Evolutionary conservation across 192 early-diverging fungal species (phyloP).

Genomic region (Powellomyces hirtus): DNA sequence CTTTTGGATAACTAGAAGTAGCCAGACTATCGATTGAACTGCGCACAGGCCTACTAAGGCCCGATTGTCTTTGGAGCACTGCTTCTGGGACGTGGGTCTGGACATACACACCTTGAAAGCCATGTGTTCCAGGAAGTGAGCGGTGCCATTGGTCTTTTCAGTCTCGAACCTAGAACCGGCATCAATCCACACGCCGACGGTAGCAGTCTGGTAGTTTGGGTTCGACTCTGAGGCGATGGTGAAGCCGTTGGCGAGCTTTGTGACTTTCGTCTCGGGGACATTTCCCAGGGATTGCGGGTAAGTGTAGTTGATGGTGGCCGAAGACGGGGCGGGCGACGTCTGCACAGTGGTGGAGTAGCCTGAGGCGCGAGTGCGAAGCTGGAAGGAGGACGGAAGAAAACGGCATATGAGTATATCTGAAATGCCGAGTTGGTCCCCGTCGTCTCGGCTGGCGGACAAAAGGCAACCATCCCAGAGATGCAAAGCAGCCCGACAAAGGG

Average conservation of each 20-base stretch:
- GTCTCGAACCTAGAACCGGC: conserved; percentile 58
- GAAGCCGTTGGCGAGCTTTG: conserved; percentile 54
- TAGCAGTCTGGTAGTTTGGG: conserved; percentile 59
- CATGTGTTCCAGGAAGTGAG: conserved; percentile 99
- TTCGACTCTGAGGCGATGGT: conserved; percentile 57
- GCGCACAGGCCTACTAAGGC: no score
- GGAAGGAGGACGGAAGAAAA: no score
- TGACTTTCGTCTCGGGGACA: conserved; percentile 50
- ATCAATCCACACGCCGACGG: conserved; percentile 64
- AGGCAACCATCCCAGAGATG: no score
- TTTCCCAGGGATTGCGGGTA: conserved; percentile 48
- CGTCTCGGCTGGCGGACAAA: no score
- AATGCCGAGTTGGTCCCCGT: no score
- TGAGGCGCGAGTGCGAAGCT: not conserved
- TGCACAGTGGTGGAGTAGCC: not conserved
- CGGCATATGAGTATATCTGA: no score
- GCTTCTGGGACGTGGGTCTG: no score
- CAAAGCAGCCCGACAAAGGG: no score
- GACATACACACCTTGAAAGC: conserved; percentile 89
- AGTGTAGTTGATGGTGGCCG: conserved; percentile 35
- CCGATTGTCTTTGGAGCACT: no score
- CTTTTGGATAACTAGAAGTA: no score
- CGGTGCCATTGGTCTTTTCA: conserved; percentile 86
- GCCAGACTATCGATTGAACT: no score
- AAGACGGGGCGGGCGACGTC: conserved; percentile 15